Conservation (phyloP, 495 filamentous ascomycete species). For the Penicillium diatomitis region DNA sequence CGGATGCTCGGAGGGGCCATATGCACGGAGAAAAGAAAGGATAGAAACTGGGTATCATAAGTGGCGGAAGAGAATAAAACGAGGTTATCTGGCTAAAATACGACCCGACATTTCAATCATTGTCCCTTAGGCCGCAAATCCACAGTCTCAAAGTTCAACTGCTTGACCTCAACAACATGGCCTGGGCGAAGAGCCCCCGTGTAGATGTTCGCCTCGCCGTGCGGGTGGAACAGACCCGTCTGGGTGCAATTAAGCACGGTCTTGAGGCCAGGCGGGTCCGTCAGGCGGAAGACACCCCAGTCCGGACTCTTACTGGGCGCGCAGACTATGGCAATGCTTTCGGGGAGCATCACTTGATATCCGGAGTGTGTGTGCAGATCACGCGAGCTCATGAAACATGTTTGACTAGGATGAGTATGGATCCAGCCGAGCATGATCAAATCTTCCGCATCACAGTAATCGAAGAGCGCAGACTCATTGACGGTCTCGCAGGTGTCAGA, state of each 20-base stretch:
- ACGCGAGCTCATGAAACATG: slow-evolving; percentile 93
- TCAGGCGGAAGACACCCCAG: slow-evolving; percentile 88
- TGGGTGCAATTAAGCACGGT: slow-evolving; percentile 68
- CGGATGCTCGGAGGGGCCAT: too few species aligned
- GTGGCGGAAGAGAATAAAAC: slow-evolving; percentile 5
- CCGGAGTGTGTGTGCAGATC: slow-evolving; percentile 89
- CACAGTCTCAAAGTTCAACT: slow-evolving; percentile 67
- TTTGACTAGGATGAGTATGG: slow-evolving; percentile 93
- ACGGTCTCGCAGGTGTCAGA: slow-evolving; percentile 89
- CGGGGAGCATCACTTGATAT: slow-evolving; percentile 89
- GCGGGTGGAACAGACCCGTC: slow-evolving; percentile 75
- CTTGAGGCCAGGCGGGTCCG: slow-evolving; percentile 80
- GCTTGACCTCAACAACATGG: slow-evolving; percentile 73
- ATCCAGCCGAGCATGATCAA: slow-evolving; percentile 94
- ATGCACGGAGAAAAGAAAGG: background rate
- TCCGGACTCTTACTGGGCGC: slow-evolving; percentile 74
- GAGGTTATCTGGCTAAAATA: too few species aligned
- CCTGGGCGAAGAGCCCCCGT: slow-evolving; percentile 74
- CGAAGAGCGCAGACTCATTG: slow-evolving; percentile 73
- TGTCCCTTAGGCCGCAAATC: slow-evolving; percentile 54
- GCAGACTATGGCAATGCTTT: slow-evolving; percentile 95
- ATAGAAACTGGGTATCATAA: slow-evolving; percentile 14
- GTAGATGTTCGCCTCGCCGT: slow-evolving; percentile 64
- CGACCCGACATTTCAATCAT: background rate
- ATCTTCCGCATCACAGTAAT: slow-evolving; percentile 79